Evolutionary conservation across 2,329 filamentous ascomycete species (phyloP).

Genomic region (Didymella glomerata): DNA sequence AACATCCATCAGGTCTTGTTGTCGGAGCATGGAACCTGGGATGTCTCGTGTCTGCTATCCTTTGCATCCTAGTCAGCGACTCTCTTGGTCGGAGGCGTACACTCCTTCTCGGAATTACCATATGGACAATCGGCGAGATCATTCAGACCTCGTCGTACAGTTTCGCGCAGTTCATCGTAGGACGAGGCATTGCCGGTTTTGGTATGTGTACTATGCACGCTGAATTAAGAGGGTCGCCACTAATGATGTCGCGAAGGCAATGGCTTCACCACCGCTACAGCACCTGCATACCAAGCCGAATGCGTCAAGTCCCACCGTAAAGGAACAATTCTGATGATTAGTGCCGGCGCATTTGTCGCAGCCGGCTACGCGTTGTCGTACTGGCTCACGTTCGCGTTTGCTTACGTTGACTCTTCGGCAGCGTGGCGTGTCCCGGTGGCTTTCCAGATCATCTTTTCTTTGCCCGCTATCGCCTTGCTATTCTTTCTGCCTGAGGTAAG

Average conservation of each 20-base stretch:
- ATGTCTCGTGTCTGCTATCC: conserved; percentile 65
- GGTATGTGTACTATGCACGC: conserved; percentile 49
- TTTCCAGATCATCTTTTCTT: conserved; percentile 65
- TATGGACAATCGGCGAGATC: conserved; percentile 61
- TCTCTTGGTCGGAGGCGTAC: conserved; percentile 59
- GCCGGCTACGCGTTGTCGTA: conserved; percentile 60
- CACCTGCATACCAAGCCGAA: conserved; percentile 62
- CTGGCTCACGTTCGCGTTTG: conserved; percentile 63
- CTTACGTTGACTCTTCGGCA: conserved; percentile 51
- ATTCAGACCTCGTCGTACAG: conserved; percentile 59
- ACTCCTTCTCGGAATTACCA: conserved; percentile 58
- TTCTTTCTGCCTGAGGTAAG: conserved; percentile 60
- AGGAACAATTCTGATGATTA: conserved; percentile 59
- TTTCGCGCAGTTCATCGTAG: conserved; percentile 61
- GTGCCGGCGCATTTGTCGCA: conserved; percentile 60
- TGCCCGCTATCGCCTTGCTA: conserved; percentile 62
- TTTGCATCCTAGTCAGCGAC: conserved; percentile 61
- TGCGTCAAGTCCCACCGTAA: conserved; percentile 55
- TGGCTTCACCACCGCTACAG: conserved; percentile 61
- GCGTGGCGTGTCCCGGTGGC: conserved; percentile 65
- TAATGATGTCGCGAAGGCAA: conserved; percentile 51
- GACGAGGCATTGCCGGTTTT: conserved; percentile 59
- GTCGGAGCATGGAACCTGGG: conserved; percentile 55
- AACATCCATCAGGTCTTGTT: conserved; percentile 34
- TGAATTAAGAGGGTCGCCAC: neutral